Percentiles rank a stretch among this genome's conserved stretches.
Conservation (phyloP, 2,329 filamentous ascomycete species). For the Beauveria caledonica region DNA sequence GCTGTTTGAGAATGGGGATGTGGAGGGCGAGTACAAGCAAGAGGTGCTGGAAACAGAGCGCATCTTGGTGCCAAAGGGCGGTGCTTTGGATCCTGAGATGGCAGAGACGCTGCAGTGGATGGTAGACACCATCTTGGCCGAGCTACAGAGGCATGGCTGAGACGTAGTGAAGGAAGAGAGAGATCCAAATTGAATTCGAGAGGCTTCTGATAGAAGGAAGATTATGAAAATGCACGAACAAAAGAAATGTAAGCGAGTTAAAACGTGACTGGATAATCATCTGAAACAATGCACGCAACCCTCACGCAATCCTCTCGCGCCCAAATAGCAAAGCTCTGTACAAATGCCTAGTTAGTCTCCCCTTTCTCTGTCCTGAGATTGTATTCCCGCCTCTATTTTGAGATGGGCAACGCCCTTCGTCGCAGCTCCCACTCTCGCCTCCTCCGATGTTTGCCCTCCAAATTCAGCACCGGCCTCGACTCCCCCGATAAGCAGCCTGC, state of each 20-base stretch:
- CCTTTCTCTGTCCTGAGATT: background rate
- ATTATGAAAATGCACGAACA: too few relatives aligned
- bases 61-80: conserved; percentile 42
- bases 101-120: conserved; percentile 58
- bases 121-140: conserved; percentile 50
- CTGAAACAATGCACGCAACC: background rate
- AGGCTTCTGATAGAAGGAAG: background rate
- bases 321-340: background rate
- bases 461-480: conserved; percentile 35
- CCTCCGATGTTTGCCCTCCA: conserved; percentile 39
- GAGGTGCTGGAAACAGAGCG: conserved; percentile 34
- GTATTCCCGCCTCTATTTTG: conserved; percentile 13
- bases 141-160: conserved; percentile 27
- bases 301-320: background rate
- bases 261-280: background rate
- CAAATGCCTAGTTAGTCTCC: background rate
- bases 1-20: conserved; percentile 65
- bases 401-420: conserved; percentile 36
- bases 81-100: conserved; percentile 48
- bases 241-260: background rate
- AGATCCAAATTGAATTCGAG: background rate
- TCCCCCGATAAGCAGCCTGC: conserved; percentile 41
- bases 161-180: background rate
- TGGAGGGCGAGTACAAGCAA: conserved; percentile 47
- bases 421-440: conserved; percentile 49